Base-by-base conservation (phyloP, 1,284 basidiomycete genomes). In the Dichomitus squalens region DNA sequence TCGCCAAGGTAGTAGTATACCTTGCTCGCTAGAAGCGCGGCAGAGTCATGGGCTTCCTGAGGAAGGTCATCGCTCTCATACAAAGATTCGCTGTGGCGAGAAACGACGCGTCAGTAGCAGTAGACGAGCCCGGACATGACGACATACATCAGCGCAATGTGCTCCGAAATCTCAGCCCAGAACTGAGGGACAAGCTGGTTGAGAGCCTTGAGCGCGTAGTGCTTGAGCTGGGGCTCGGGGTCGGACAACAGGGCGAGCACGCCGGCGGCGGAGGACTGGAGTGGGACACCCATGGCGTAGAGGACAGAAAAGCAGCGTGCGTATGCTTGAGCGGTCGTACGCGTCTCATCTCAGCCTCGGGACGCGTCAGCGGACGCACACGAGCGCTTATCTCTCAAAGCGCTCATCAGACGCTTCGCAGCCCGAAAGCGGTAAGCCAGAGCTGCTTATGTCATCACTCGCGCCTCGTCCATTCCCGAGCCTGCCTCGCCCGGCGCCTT, bases 151-250 rank as follows among this genome's bases (percentile, higher is more conserved):
- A 87, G 79, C 36, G 91, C 83, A 66, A 98, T 88, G 72, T 93
- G 87, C 73, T 98, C 96, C 68, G 93, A 95, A 70, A 98, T 96
- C 81, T 98, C 96, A 52, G 95, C 90, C 95, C 96, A 98, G 75
- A 97, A 97, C 68, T 93, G 89, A 40, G 94, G 86, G 8, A 98
- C 93, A 52, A 97, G 84, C 23, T 84, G 78, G 68, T 88, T 88
- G 55, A 98, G 81, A 53, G 88, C 85, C 58, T 86, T 84, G 66
- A 98, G 86, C 20, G 96, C 96, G 79, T 96, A 90, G 64, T 93
- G 86, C 69, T 95, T 92, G 71, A 98, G 88, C 49, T 89, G 76
- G 34, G 88, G 82, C 64, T 96, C 93, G 53, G 94, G 90, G 73
- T 97, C 93, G 36, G 86, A 85, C 29, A 98, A 84, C 27, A 98